Percentiles rank a stretch among this genome's conserved stretches.
These are phyloP conservation scores for Parascedosporium putredinis DNA, from an alignment of 2,329 filamentous ascomycete genomes.

Conservation along the genomic window DNA sequence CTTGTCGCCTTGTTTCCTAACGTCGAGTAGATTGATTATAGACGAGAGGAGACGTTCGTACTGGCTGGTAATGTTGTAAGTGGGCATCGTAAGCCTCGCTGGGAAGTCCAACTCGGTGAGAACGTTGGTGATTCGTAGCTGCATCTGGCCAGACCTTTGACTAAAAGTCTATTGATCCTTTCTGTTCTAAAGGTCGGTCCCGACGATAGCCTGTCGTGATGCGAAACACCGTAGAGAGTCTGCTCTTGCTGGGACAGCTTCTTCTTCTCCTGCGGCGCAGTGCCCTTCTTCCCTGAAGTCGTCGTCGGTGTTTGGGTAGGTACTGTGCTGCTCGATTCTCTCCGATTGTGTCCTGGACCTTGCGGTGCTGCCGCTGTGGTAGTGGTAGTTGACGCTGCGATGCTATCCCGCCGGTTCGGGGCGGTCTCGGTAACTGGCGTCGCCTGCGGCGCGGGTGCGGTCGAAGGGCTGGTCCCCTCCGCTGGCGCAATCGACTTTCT, in stretches of 20 bases:
- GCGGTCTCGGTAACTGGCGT: conserved; percentile 26
- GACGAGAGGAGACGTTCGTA: conserved; percentile 62
- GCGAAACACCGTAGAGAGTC: conserved; percentile 69
- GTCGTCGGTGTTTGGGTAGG: conserved; percentile 24
- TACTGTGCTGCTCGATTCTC: conserved; percentile 32
- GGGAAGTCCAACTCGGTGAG: conserved; percentile 64
- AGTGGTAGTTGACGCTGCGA: conserved; percentile 23
- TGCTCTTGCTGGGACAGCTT: conserved; percentile 69
- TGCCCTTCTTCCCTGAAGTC: conserved; percentile 16
- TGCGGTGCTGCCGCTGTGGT: too few relatives aligned
- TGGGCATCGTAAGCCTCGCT: conserved; percentile 62
- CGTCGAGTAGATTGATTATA: conserved; percentile 60
- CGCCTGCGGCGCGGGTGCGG: conserved; percentile 25
- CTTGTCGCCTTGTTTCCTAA: conserved; percentile 66
- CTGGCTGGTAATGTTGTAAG: conserved; percentile 56
- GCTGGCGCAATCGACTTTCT: conserved; percentile 59
- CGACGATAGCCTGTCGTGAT: conserved; percentile 73
- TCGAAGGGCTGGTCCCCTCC: conserved; percentile 40
- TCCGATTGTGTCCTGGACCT: conserved; percentile 22
- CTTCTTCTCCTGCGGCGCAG: conserved; percentile 42
- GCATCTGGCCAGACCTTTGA: conserved; percentile 67
- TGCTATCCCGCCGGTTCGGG: conserved; percentile 39
- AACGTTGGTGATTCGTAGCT: conserved; percentile 61
- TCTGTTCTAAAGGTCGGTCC: conserved; percentile 88
- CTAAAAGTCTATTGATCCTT: conserved; percentile 66